Evolutionary conservation across 495 filamentous ascomycete species (phyloP), one percentile per base, ranked within the genome.

Genomic region (Aspergillus asperescens): DNA sequence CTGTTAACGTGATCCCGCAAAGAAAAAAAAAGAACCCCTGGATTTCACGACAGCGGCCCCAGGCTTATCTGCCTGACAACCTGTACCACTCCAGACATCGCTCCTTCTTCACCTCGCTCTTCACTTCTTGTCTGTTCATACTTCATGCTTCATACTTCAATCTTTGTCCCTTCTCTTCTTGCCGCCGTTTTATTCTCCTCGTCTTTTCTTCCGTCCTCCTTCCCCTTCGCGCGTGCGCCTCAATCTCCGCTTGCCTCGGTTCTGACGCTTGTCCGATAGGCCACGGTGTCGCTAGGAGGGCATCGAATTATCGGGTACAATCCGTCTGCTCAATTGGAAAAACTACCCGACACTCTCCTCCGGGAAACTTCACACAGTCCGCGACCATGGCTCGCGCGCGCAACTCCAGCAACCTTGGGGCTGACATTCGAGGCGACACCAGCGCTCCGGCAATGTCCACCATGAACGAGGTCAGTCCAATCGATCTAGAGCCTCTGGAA

Each of bases 371-470:
- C 22, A 27, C 18, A 7, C 13, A 6, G 5, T 39, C 7, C 19
- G 15, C 15, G 18, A 52, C 19, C 58, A 77, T 77, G 72, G 64
- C 68, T 55, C 75, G 75, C 20, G 64, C 73, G 58, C 67, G 75
- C 61, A 72, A 64, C 46, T 78, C 77, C 28, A 77, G 71, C 59
- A 69, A 64, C 54, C 62, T 80, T 35, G 76, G 76, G 39, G 75
- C 65, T 49, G 76, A 78, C 54, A 76, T 77, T 49, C 70, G 72
- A 50, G 77, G 77, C 24, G 77, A 79, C 56, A 79, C 76, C 16
- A 70, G 73, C 44, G 76, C 71, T 12, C 71, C 77, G 38, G 76
- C 77, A 29, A 71, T 79, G 58, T 76, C 77, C 29, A 80, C 77
- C 15, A 74, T 78, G 61, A 76, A 77, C 28, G 70, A 71, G 47